A percentile compares a stretch with the other conserved stretches of the same genome.
Conservation (phyloP, 2,329 filamentous ascomycete genomes). For the Talaromyces sp. region DNA sequence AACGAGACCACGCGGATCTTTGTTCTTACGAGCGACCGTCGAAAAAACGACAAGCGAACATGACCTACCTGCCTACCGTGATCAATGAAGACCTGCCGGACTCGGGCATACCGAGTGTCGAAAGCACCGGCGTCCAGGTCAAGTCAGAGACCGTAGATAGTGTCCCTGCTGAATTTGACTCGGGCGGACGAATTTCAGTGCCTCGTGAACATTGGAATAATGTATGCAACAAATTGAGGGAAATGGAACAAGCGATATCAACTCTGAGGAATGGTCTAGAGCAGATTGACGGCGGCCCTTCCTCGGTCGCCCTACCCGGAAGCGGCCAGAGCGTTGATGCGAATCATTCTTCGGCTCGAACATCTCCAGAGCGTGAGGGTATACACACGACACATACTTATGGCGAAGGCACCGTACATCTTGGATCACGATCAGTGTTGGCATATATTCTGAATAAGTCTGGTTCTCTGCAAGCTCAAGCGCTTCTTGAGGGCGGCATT, state of each 20-base stretch:
- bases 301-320: conserved; percentile 25
- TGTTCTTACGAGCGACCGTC: conserved; percentile 49
- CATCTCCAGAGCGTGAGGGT: conserved; percentile 49
- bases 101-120: not conserved
- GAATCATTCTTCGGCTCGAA: conserved; percentile 23
- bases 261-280: conserved; percentile 40
- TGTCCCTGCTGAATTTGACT: conserved; percentile 11
- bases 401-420: conserved; percentile 58
- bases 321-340: conserved; percentile 26
- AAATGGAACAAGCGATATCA: conserved; percentile 43
- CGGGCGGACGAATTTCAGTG: conserved; percentile 33
- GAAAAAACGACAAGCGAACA: conserved; percentile 40
- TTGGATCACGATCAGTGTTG: conserved; percentile 59
- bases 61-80: conserved; percentile 9
- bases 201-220: conserved; percentile 45
- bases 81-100: conserved; percentile 4
- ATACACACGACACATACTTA: conserved; percentile 59
- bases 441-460: conserved; percentile 57
- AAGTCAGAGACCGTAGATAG: conserved; percentile 20
- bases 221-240: conserved; percentile 39
- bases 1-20: conserved; percentile 48
- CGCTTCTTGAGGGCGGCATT: conserved; percentile 58
- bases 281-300: conserved; percentile 27
- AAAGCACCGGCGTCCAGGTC: conserved; percentile 13
- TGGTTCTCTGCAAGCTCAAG: conserved; percentile 47